Evolutionary conservation across 495 filamentous ascomycete species (phyloP).

Genomic region (Wilcoxina mikolae): DNA sequence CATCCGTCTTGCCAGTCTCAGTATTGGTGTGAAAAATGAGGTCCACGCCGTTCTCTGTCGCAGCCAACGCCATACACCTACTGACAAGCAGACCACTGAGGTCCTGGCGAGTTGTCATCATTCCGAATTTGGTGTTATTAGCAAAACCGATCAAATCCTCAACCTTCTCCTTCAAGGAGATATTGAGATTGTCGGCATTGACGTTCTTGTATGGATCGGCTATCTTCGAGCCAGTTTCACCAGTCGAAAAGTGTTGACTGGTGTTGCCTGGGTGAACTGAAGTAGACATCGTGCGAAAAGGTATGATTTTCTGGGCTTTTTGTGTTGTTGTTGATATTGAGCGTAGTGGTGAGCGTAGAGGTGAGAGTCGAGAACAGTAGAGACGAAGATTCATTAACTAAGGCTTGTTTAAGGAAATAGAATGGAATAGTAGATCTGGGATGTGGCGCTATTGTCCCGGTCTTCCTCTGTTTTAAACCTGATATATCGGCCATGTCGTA

Average conservation of each 20-base stretch:
- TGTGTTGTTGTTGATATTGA: neutral
- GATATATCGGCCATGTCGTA: too few species aligned
- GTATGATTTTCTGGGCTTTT: neutral
- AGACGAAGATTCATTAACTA: too few species aligned
- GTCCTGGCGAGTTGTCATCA: constrained; percentile 52
- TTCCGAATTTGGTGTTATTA: constrained; percentile 58
- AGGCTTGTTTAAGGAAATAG: too few species aligned
- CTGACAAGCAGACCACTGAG: constrained; percentile 49
- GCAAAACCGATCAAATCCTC: constrained; percentile 58
- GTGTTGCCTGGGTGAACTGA: neutral
- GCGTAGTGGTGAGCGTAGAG: neutral
- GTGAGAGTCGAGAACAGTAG: neutral
- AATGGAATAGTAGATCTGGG: too few species aligned
- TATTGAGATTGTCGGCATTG: constrained; percentile 47
- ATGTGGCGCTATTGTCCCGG: too few species aligned
- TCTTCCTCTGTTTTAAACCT: too few species aligned
- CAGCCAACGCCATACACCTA: constrained; percentile 80
- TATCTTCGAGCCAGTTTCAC: constrained; percentile 31
- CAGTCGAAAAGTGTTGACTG: constrained; percentile 2
- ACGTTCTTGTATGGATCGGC: constrained; percentile 68
- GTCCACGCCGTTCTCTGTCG: constrained; percentile 65
- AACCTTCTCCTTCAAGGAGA: constrained; percentile 59
- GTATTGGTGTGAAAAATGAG: constrained; percentile 90
- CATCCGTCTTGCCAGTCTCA: constrained; percentile 80
- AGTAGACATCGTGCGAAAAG: neutral